Base-by-base conservation (phyloP, 768 basidiomycete genomes). In the Psilocybe tampanensis region DNA sequence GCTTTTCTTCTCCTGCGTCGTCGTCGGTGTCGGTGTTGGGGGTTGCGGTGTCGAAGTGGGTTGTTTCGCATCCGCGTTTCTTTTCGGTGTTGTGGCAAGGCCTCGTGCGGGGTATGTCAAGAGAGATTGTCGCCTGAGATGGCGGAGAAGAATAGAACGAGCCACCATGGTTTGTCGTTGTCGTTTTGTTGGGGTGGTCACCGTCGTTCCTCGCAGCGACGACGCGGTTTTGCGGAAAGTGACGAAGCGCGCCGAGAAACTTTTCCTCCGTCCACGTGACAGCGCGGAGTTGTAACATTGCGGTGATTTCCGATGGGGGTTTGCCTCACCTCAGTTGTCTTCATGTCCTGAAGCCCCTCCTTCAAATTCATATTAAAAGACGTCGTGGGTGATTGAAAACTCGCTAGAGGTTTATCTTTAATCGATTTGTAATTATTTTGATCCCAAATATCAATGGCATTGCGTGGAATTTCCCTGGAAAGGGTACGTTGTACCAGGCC, bases 81-180 rank as follows among this genome's bases (percentile, higher is more conserved):
- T 5, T 17, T 17, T 21, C 22, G 44, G 39, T 18, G 23, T 2
- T 24, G 23, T 47, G 17, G 47, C 26, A 15, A 36, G 1, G 26
- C 39, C 21, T 44, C 47, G 26, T 1, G 24, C 12, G 39, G 9
- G 3, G 18, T 15, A 15, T 5, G 36, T 17, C 7, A 8, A 8
- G 42, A 15, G 12, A 33, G 3, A 26, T 2, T 18, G 29, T 13
- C 3, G 29, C 11, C 41, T 47, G 15, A 54, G 47, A 34, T 50
- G 52, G n/a, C 52, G 58, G 2, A 59, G 42, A 11, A 54, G 47
- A 18, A 59, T 48, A 34, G 58, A 59, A 59, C 58, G 58, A 41
- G 58, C 52, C 41, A 59, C 52, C 58, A 59, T 59, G 7, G 36
- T 39, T 5, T 34, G 33, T 7, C 33, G 7, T 34, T 34, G 7